Conservation (phyloP, 1,139 yeast genomes). For the Candida frijolesensis region DNA sequence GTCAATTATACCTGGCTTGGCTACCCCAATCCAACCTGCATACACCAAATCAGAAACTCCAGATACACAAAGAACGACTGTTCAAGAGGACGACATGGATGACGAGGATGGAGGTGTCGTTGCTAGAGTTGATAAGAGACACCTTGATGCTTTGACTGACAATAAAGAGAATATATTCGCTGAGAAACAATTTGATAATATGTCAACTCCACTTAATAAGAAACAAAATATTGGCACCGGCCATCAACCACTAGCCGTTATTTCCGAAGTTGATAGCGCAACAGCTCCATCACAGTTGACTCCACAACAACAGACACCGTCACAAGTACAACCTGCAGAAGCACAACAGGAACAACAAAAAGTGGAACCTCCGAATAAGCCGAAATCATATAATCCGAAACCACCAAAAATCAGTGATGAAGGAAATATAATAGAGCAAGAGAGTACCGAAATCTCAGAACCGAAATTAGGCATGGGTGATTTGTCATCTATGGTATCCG, state of each 20-base stretch:
- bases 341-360: background rate
- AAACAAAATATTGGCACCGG: conserved; percentile 14
- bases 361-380: background rate
- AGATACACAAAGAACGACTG: conserved; percentile 49
- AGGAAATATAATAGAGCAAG: conserved; percentile 27
- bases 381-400: conserved; percentile 26
- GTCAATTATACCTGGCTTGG: conserved; percentile 20
- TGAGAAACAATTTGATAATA: conserved; percentile 23
- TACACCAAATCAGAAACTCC: conserved; percentile 39
- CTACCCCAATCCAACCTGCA: conserved; percentile 43
- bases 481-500: conserved; percentile 38
- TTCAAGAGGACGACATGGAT: conserved; percentile 44
- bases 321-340: background rate
- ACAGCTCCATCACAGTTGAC: background rate
- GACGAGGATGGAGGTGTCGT: conserved; percentile 25
- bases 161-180: conserved; percentile 48
- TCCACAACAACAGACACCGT: background rate
- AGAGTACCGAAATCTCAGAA: conserved; percentile 7
- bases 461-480: conserved; percentile 32
- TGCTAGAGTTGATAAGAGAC: conserved; percentile 35
- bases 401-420: conserved; percentile 39
- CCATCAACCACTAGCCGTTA: conserved; percentile 40
- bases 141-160: conserved; percentile 34
- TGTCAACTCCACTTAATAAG: conserved; percentile 36
- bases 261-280: conserved; percentile 28